Base-by-base conservation (phyloP, 768 basidiomycete species). In the Suillus sp. region DNA sequence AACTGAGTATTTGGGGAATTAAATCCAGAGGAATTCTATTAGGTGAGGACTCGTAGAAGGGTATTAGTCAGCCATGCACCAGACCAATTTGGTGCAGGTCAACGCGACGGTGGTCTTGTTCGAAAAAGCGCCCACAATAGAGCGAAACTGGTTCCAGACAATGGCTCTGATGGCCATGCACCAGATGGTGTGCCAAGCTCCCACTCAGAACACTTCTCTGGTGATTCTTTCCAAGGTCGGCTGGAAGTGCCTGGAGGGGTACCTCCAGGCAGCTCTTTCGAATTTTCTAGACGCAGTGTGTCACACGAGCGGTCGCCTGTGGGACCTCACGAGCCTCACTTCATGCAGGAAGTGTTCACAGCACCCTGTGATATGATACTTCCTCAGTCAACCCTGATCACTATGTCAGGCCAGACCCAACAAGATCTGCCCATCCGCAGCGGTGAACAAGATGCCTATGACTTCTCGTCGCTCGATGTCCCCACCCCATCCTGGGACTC, bases 151-250 rank as follows among this genome's bases (percentile, higher is more conserved):
- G 20, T 43, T 43, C 42, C 42, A 43, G 42, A 43, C 42, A 43
- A 43, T 43, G 42, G 42, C 42, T n/a, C 42, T 43, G 42, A 43
- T 43, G 42, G 42, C 42, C 42, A 43, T 43, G 42, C 42, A n/a
- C 0, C 20, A n/a, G 42, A 43, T 43, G 20, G 42, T n/a, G 20
- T 43, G 42, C 42, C 42, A 9, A 43, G 20, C n/a, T 43, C 20
- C 10, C 42, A 43, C 42, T n/a, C n/a, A 43, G 42, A 43, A 0
- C 42, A 43, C 42, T 43, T 43, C 42, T 43, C 42, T 43, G 42
- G 42, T 43, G 42, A 0, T 43, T 43, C 42, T 43, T 43, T n/a
- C 40, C 42, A 43, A 43, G 42, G 42, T 43, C 20, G 9, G 42
- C 42, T 43, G 42, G 42, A 43, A 43, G 42, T 43, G 42, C 42